These are phyloP conservation scores for Neurospora sp. DNA, from an alignment of 495 filamentous ascomycete species.

Conservation along the genomic window DNA sequence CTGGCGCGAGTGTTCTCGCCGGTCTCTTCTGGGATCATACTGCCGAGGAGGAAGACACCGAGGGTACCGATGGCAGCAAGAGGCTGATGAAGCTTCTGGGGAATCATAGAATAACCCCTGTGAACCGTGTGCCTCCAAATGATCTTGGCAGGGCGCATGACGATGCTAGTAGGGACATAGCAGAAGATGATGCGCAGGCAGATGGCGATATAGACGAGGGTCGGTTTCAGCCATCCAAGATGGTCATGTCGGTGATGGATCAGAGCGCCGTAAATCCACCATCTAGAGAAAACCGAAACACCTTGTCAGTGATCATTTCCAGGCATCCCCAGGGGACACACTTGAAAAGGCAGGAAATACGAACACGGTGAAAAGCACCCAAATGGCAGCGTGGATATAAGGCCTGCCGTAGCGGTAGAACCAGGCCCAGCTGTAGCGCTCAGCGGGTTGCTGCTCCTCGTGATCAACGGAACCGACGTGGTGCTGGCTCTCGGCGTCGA, in stretches of 20 bases:
- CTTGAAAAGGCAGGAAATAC: slow-evolving; percentile 3
- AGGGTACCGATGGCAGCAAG: slow-evolving; percentile 49
- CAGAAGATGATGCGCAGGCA: slow-evolving; percentile 63
- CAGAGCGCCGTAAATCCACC: slow-evolving; percentile 81
- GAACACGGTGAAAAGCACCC: slow-evolving; percentile 16
- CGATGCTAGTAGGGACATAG: slow-evolving; percentile 56
- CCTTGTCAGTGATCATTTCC: slow-evolving; percentile 2
- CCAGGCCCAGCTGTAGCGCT: background rate
- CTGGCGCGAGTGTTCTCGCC: slow-evolving; percentile 68
- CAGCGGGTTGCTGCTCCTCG: background rate
- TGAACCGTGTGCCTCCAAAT: slow-evolving; percentile 56
- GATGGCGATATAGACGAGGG: slow-evolving; percentile 70
- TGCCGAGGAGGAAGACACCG: slow-evolving; percentile 62
- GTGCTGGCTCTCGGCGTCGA: background rate
- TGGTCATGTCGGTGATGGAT: slow-evolving; percentile 62
- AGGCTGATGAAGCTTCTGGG: slow-evolving; percentile 51
- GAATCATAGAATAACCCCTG: slow-evolving; percentile 44
- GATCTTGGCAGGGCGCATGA: slow-evolving; percentile 53
- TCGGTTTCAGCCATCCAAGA: slow-evolving; percentile 75
- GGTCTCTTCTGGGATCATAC: slow-evolving; percentile 59
- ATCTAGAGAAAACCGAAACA: slow-evolving; percentile 36
- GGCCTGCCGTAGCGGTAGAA: background rate
- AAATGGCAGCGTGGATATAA: slow-evolving; percentile 3
- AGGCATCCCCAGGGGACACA: background rate
- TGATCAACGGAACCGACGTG: background rate